Conservation (phyloP, 306 rosid genomes). For the Fagus sylvatica region DNA sequence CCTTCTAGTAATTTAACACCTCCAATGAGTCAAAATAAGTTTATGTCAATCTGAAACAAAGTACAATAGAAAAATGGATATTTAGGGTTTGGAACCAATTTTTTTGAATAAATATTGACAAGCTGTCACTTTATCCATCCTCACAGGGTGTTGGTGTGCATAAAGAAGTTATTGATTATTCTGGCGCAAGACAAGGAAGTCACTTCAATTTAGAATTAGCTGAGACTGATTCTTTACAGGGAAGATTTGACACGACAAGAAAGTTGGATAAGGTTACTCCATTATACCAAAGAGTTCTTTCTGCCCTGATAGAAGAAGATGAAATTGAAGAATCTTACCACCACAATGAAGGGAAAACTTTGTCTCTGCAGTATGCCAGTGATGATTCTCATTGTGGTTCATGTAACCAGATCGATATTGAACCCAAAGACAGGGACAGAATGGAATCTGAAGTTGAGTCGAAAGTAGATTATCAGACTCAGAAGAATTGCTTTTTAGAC, state of each 20-base stretch:
- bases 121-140: constrained; percentile 19
- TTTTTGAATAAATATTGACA: constrained; percentile 21
- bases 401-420: constrained; percentile 76
- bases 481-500: constrained; percentile 59
- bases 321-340: constrained; percentile 66
- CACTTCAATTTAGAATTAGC: constrained; percentile 36
- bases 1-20: constrained; percentile 18
- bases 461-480: constrained; percentile 50
- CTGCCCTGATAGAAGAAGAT: constrained; percentile 82
- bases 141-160: constrained; percentile 55
- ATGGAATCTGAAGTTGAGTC: constrained; percentile 88
- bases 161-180: constrained; percentile 46
- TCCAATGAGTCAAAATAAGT: constrained; percentile 10
- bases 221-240: constrained; percentile 45
- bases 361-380: constrained; percentile 65
- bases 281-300: constrained; percentile 80
- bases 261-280: constrained; percentile 61
- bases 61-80: constrained; percentile 11
- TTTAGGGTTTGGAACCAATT: constrained; percentile 4
- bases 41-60: constrained; percentile 14
- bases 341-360: constrained; percentile 58
- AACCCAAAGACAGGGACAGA: constrained; percentile 77
- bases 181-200: constrained; percentile 49
- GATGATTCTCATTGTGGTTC: constrained; percentile 95
- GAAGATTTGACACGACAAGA: constrained; percentile 41